Evolutionary conservation across 805 yeast genomes (phyloP).

Genomic region (Lachancea meyersii): DNA sequence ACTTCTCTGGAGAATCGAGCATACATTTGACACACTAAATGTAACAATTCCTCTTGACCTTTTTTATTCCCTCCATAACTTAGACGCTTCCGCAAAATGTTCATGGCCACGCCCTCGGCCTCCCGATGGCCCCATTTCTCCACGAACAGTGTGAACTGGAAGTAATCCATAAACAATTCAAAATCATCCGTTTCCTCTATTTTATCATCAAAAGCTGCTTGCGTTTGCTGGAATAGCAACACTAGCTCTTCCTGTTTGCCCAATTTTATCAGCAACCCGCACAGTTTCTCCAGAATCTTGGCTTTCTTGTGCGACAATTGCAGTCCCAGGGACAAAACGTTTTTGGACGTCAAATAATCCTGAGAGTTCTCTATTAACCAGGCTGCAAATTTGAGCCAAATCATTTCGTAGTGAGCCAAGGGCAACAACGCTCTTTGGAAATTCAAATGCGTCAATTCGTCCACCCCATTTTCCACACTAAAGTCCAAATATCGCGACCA

Average conservation of each 20-base stretch:
- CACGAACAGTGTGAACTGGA: conserved; percentile 23
- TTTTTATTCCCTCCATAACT: conserved; percentile 12
- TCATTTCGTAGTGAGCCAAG: conserved; percentile 26
- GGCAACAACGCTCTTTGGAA: conserved; percentile 31
- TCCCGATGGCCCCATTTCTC: conserved; percentile 4
- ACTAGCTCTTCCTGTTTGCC: conserved; percentile 19
- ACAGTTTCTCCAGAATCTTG: conserved; percentile 19
- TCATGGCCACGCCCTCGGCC: conserved; percentile 5
- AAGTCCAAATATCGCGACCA: conserved; percentile 30
- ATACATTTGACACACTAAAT: conserved; percentile 21
- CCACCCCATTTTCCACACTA: conserved; percentile 19
- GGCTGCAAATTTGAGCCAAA: conserved; percentile 30
- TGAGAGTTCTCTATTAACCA: conserved; percentile 24
- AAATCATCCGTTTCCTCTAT: conserved; percentile 23
- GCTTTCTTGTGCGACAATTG: conserved; percentile 20
- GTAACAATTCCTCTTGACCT: conserved; percentile 19
- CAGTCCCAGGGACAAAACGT: conserved; percentile 20
- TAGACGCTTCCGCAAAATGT: conserved; percentile 18
- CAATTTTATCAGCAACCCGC: conserved; percentile 16
- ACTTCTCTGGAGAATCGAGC: conserved; percentile 17
- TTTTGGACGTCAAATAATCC: conserved; percentile 22
- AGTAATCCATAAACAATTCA: conserved; percentile 28
- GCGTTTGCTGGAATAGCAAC: conserved; percentile 12
- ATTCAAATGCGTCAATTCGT: conserved; percentile 20
- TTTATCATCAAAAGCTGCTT: conserved; percentile 13